Conservation (phyloP, 2,329 filamentous ascomycete genomes). For the Hypomyces rosellus region DNA sequence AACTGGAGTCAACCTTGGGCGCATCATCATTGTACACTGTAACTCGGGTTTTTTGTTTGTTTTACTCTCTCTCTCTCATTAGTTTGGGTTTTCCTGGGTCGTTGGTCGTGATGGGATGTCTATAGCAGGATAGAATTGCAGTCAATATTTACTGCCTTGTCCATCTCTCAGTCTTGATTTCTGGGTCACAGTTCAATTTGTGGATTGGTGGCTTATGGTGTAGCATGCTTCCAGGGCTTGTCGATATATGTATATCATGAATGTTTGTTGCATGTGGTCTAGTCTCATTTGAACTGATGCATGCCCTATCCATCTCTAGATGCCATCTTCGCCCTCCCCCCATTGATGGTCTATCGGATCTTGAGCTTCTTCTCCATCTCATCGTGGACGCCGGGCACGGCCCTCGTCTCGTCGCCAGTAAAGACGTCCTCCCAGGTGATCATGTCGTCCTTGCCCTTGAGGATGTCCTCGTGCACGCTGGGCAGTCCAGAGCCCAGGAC, state of each 20-base stretch:
- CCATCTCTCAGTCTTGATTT: neutral
- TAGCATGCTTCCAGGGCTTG: neutral
- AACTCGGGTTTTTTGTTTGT: slow-evolving; percentile 1
- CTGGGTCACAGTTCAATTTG: too few relatives aligned
- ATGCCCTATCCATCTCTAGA: neutral
- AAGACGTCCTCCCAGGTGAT: slow-evolving; percentile 94
- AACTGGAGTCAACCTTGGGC: slow-evolving; percentile 20
- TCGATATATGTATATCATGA: neutral
- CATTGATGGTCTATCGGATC: slow-evolving; percentile 44
- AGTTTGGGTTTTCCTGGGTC: neutral
- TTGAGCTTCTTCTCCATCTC: slow-evolving; percentile 92
- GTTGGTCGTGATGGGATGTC: slow-evolving; percentile 9
- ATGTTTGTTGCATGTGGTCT: neutral
- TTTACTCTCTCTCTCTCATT: neutral
- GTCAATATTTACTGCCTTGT: neutral
- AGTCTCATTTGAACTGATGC: neutral
- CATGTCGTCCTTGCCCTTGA: slow-evolving; percentile 69
- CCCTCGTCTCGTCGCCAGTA: slow-evolving; percentile 67
- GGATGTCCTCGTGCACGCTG: slow-evolving; percentile 82
- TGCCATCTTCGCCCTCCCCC: neutral
- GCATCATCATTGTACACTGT: slow-evolving; percentile 20
- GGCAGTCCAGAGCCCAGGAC: slow-evolving; percentile 55
- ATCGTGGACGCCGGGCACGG: slow-evolving; percentile 69
- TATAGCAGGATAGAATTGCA: slow-evolving; percentile 23
- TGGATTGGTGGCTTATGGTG: too few relatives aligned